Evolutionary conservation across 225 moss, liverwort and hornwort species (phyloP).

Genomic region (Sphagnum tenellum): DNA sequence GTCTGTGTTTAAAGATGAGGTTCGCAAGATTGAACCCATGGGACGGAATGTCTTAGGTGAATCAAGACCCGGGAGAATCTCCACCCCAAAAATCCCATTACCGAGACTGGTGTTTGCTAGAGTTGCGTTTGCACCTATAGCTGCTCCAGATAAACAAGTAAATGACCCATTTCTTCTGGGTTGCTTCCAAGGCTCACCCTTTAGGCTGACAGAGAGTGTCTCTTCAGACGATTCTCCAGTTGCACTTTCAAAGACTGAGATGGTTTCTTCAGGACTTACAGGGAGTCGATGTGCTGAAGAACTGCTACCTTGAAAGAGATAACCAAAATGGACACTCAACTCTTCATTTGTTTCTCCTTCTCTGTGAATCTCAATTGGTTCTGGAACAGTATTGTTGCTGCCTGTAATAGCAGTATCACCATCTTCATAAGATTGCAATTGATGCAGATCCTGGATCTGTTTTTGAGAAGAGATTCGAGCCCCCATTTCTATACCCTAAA

Average conservation of each 20-base stretch:
- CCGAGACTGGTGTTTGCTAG: constrained; percentile 78
- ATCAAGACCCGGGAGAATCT: constrained; percentile 77
- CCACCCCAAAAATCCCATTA: constrained; percentile 72
- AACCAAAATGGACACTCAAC: constrained; percentile 73
- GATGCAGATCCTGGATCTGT: too few relatives aligned
- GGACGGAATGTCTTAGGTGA: constrained; percentile 64
- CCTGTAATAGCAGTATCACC: too few relatives aligned
- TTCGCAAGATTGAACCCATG: constrained; percentile 30
- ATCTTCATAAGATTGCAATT: too few relatives aligned
- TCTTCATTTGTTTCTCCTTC: constrained; percentile 52
- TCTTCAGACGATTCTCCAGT: constrained; percentile 6
- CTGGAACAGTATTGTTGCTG: too few relatives aligned
- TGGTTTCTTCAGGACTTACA: not conserved
- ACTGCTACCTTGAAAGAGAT: constrained; percentile 40
- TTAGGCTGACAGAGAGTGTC: constrained; percentile 17
- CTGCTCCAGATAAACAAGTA: constrained; percentile 70
- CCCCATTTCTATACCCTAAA: too few relatives aligned
- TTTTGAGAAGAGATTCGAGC: too few relatives aligned
- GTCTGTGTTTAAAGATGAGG: constrained; percentile 37
- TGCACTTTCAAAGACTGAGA: not conserved
- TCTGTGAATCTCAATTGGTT: constrained; percentile 21
- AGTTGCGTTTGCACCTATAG: constrained; percentile 71
- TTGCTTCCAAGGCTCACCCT: constrained; percentile 15
- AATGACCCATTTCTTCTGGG: constrained; percentile 58
- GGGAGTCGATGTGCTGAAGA: constrained; percentile 1